phyloP scores from a whole-genome alignment of 2,329 filamentous ascomycete species.

The Botrytis porri region DNA sequence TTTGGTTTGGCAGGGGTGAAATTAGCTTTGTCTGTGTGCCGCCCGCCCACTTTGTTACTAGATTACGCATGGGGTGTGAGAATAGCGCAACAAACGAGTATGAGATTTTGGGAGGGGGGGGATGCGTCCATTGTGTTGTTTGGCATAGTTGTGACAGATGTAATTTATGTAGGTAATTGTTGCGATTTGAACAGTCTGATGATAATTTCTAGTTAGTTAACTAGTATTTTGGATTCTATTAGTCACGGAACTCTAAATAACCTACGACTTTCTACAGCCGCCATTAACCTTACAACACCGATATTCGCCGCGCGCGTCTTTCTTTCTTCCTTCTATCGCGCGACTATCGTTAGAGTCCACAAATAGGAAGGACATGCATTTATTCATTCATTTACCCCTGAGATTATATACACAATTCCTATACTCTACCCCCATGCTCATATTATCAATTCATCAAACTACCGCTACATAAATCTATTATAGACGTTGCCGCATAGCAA shows the following conservation, averaged over 20 bases:
- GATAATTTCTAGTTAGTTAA: neutral
- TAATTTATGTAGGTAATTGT: neutral
- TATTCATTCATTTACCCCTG: neutral
- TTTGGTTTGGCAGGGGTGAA: neutral
- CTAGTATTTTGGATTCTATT: neutral
- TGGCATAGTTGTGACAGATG: neutral
- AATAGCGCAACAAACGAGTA: neutral
- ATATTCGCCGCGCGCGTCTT: neutral
- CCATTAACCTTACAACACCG: neutral
- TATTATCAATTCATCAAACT: neutral
- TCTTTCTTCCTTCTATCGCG: neutral
- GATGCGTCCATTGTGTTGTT: neutral
- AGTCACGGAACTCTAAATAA: neutral
- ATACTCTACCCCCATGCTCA: neutral
- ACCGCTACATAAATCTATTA: neutral
- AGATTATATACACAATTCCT: neutral
- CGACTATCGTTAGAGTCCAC: neutral
- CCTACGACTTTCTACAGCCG: neutral
- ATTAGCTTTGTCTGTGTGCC: neutral
- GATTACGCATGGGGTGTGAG: neutral
- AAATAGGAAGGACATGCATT: neutral
- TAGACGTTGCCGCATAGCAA: neutral
- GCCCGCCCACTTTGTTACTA: neutral
- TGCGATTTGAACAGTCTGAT: neutral
- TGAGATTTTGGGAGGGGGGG: neutral